A percentile compares a stretch with the other conserved stretches of the same genome.
Evolutionary conservation across 2,329 filamentous ascomycete species (phyloP).

Genomic region (Aspergillus ochraceoroseus): DNA sequence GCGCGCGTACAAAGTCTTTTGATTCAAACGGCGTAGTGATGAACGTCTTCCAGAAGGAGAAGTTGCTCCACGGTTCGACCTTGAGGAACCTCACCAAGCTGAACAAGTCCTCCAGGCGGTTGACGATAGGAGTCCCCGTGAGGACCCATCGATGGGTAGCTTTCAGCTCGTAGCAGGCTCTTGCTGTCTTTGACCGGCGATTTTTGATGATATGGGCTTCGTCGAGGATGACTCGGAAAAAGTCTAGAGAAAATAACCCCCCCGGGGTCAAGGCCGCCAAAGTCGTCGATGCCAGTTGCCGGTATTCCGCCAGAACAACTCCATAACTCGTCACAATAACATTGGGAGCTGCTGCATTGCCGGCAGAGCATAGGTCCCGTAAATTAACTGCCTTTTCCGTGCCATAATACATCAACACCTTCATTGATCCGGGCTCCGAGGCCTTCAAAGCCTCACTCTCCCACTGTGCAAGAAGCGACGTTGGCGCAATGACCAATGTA

Average conservation of each 20-base stretch:
- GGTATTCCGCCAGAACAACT: conserved; percentile 83
- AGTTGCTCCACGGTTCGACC: conserved; percentile 97
- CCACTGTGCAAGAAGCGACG: conserved; percentile 96
- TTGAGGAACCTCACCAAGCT: conserved; percentile 86
- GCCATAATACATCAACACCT: conserved; percentile 86
- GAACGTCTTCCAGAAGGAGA: conserved; percentile 98
- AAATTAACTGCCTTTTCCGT: conserved; percentile 75
- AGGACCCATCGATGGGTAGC: conserved; percentile 87
- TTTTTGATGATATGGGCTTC: conserved; percentile 94
- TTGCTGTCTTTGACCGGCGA: conserved; percentile 84
- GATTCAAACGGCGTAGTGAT: conserved; percentile 97
- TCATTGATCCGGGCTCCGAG: conserved; percentile 76
- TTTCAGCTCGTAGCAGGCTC: conserved; percentile 84
- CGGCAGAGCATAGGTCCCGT: conserved; percentile 68
- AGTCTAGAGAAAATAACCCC: conserved; percentile 85
- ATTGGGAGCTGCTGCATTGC: conserved; percentile 76
- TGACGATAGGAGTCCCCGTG: conserved; percentile 95
- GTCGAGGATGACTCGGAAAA: conserved; percentile 91
- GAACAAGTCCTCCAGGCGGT: conserved; percentile 89
- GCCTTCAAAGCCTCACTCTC: conserved; percentile 91
- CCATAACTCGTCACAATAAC: conserved; percentile 95
- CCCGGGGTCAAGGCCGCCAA: conserved; percentile 50
- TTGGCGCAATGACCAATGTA: conserved; percentile 91
- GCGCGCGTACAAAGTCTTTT: conserved; percentile 83
- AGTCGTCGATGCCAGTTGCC: conserved; percentile 53